Evolutionary conservation across 73 alveolate species (phyloP), one percentile per base, ranked within the genome.

Genomic region (Chromera velia): DNA sequence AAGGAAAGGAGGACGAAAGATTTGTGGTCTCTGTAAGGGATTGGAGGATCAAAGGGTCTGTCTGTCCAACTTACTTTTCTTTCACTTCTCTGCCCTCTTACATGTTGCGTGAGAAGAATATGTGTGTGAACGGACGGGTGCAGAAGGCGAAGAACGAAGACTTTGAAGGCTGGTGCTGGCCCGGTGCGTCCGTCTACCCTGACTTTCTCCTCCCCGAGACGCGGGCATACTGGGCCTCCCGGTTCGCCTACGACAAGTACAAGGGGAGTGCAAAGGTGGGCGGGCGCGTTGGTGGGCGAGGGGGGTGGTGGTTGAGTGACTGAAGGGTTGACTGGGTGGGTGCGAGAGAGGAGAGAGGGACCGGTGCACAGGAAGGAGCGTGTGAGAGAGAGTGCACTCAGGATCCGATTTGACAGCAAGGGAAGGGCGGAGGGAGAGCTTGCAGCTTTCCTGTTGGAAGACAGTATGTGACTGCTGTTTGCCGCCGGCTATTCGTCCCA

Each of bases 111-210:
- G n/a, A n/a, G n/a, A n/a, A n/a, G n/a, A n/a, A 13, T 40, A 4
- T 40, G 55, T 40, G 22, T 40, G 55, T 40, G 22, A 4, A 13
- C 55, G 22, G 22, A 13, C 13, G 55, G 55, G 13, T 40, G 55
- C 55, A 40, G 55, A 13, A 40, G 55, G 4, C 22, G 22, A 4
- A 13, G 4, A 4, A 40, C 13, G 22, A 40, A 40, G 55, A 40
- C 55, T 40, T 40, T 75, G 87, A 66, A 32, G 96, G 92, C 19
- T 67, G 85, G 81, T 93, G 98, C 77, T 93, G 98, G 98, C 96
- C 98, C 18, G 90, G 94, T n/a, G 31, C 78, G 0, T 88, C 96
- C 66, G 76, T 86, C 79, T 93, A 89, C 87, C 88, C 91, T 10
- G 98, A 93, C 86, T 93, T 87, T 33, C 45, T 83, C 45, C 34